Evolutionary conservation across 495 filamentous ascomycete species (phyloP), one percentile per base, ranked within the genome.

Genomic region (Acidiella bohemica): DNA sequence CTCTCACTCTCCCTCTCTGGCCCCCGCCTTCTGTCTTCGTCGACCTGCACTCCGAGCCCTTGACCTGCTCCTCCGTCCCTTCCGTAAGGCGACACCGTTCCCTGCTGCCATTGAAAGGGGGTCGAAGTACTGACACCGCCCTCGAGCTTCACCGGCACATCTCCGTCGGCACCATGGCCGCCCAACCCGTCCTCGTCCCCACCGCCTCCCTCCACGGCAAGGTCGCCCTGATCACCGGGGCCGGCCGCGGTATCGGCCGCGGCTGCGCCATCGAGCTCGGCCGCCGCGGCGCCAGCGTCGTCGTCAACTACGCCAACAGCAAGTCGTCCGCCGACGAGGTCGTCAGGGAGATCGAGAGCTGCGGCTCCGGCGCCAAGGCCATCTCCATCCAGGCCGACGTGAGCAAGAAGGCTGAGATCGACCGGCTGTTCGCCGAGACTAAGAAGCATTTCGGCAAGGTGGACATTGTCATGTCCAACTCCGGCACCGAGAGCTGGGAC

Each of bases 251-350:
- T 26, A 84, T 88, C 53, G 82, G 82, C 36, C 66, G 70, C 13
- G 79, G 75, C 22, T 80, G 83, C 46, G 81, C 81, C 25, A 67
- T 84, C 14, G 82, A 85, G 58, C 75, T 88, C 30, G 82, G 71
- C 46, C 68, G 68, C 48, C 75, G 78, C 47, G 80, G 80, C 6
- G 76, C 77, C 32, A 75, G 70, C 32, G 73, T 88, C 20, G 68
- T 81, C 27, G 70, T 88, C 61, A 88, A 88, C 72, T 88, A 84
- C 60, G 71, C 74, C 42, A 72, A 71, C 46, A 73, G 69, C 46
- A 65, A 68, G 13, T 60, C 63, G 10, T 66, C 68, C 14, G 82
- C 82, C 23, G 65, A 81, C 18, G 67, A 74, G 49, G 72, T 80
- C 31, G 73, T 77, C 41, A 41, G 60, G 17, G 64, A 73, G 41